Evolutionary conservation across 192 early-diverging fungal genomes (phyloP).

Genomic region (Coemansia sp.): DNA sequence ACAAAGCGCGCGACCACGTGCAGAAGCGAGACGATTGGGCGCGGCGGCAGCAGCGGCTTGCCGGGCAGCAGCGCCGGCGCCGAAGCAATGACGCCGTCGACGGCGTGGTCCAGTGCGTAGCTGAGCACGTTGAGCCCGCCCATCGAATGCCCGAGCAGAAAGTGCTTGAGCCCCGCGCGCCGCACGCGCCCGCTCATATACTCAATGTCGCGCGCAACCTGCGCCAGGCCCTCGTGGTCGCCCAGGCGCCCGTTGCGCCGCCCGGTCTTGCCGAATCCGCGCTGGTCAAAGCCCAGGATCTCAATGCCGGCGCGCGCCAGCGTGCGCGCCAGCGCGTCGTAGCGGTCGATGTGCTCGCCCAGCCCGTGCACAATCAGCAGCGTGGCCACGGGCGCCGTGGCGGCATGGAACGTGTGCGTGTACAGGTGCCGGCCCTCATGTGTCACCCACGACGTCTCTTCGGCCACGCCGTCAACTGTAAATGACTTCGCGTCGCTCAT

Average conservation of each 20-base stretch:
- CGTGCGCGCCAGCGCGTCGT: conserved; percentile 46
- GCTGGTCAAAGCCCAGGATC: conserved; percentile 56
- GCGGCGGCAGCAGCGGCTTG: conserved; percentile 22
- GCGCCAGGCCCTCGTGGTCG: conserved; percentile 44
- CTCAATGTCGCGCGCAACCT: conserved; percentile 43
- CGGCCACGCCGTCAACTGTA: conserved; percentile 20
- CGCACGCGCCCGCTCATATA: conserved; percentile 29
- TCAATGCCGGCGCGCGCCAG: conserved; percentile 55
- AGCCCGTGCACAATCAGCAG: conserved; percentile 57
- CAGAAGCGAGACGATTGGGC: conserved; percentile 15
- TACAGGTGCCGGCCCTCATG: conserved; percentile 23
- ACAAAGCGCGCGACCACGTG: conserved; percentile 25
- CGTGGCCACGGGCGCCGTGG: conserved; percentile 44
- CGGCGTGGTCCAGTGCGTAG: conserved; percentile 18
- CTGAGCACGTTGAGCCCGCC: conserved; percentile 44
- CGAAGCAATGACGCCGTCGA: conserved; percentile 34
- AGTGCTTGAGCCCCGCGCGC: conserved; percentile 45
- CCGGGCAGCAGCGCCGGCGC: conserved; percentile 36
- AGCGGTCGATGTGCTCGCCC: conserved; percentile 61
- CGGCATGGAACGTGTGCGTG: conserved; percentile 26
- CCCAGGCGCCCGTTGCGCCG: conserved; percentile 37
- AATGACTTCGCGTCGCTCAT: background rate
- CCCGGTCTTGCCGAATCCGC: conserved; percentile 59
- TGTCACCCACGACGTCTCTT: conserved; percentile 30
- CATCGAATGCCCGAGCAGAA: conserved; percentile 60